Percentiles rank a stretch among this genome's conserved stretches.
Evolutionary conservation across 441 rosid genomes (phyloP).

Genomic region (Adansonia grandidieri): DNA sequence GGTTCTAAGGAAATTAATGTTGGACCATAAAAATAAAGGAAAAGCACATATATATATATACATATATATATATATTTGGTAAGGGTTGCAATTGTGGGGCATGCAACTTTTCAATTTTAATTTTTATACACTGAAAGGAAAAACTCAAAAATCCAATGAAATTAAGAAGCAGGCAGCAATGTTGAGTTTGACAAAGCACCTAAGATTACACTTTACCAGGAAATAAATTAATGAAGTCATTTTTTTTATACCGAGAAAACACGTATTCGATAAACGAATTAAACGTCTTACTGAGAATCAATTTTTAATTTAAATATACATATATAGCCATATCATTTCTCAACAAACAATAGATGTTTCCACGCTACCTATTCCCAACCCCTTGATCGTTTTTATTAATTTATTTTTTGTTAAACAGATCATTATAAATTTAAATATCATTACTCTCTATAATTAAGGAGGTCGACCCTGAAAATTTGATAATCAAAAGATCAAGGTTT

Average conservation of each 20-base stretch:
- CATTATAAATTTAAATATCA: no score
- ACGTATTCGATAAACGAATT: not conserved
- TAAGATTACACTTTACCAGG: not conserved
- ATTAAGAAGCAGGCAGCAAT: no score
- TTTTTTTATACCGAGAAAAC: not conserved
- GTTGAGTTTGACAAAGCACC: not conserved
- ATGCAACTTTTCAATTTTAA: no score
- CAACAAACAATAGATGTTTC: constrained; percentile 25
- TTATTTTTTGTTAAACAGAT: no score
- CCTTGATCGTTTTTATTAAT: no score
- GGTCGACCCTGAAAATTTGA: not conserved
- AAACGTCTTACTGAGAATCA: not conserved
- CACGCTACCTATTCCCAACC: not conserved
- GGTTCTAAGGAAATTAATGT: no score
- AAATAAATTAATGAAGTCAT: not conserved
- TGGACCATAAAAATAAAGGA: no score
- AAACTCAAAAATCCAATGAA: no score
- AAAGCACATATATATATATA: no score
- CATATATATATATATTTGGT: no score
- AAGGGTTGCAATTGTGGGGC: no score
- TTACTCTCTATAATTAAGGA: not conserved
- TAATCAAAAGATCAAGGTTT: not conserved
- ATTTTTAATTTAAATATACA: not conserved
- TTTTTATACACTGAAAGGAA: no score
- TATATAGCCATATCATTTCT: not conserved